Evolutionary conservation across 768 basidiomycete species (phyloP).

Genomic region (Infundibulicybe gibba): DNA sequence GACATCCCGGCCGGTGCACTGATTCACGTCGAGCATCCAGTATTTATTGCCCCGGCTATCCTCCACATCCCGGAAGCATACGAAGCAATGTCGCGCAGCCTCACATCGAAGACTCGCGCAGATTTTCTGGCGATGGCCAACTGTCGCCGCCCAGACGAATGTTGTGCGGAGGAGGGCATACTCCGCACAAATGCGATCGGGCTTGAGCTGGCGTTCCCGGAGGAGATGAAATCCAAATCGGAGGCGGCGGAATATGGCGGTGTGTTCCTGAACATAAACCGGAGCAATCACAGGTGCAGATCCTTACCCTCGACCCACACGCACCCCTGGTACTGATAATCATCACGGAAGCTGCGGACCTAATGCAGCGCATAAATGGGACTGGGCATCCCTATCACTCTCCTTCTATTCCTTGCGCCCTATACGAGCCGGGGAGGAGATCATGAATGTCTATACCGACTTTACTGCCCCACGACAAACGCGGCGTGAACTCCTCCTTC

Average conservation of each 20-base stretch:
- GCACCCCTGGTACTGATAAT: not conserved
- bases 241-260: conserved; percentile 33
- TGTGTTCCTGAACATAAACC: conserved; percentile 36
- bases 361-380: conserved; percentile 41
- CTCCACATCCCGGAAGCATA: conserved; percentile 15
- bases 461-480: conserved; percentile 28
- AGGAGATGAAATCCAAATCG: conserved; percentile 12
- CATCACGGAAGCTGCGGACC: conserved; percentile 33
- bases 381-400: conserved; percentile 30
- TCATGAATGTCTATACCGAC: conserved; percentile 42
- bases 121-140: conserved; percentile 20
- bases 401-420: conserved; percentile 36
- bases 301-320: not conserved
- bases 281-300: conserved; percentile 40
- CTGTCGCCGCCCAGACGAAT: conserved; percentile 22
- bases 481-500: conserved; percentile 28
- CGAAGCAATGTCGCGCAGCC: conserved; percentile 14
- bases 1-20: conserved; percentile 16
- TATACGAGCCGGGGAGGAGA: conserved; percentile 37
- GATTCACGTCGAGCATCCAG: conserved; percentile 22
- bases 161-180: conserved; percentile 36
- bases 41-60: conserved; percentile 18
- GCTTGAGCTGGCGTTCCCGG: conserved; percentile 26
- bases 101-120: conserved; percentile 13
- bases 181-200: conserved; percentile 37